Base-by-base conservation (phyloP, 176 grass and related monocot species). In the Dactylis glomerata region DNA sequence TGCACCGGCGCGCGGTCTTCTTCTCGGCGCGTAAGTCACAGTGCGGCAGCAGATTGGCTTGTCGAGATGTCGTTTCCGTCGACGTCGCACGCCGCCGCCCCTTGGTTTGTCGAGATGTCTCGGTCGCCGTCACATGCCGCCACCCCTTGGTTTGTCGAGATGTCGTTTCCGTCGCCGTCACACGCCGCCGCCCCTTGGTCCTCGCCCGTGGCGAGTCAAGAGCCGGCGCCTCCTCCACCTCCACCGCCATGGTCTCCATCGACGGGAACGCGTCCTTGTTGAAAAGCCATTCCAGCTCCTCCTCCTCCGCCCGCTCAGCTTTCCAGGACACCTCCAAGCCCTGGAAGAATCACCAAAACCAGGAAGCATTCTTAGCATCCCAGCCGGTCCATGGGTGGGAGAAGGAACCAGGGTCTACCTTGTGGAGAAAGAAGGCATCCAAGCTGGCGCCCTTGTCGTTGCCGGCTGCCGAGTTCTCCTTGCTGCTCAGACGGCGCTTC, bases 201-300 rank as follows among this genome's bases (percentile, higher is more conserved):
- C 88, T 75, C 5, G 88, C 88, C 32, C 40, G 65, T 33, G 37
- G 57, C 22, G 20, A 24, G 34, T 5, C 67, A 32, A 36, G 13
- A 28, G 46, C 36, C 20, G 15, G 31, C 16, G 13, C 30, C 56
- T 27, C 9, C 13, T 75, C 52, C 17, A 38, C 80, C 80, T 22
- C 79, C 42, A 27, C 34, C 69, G 47, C 47, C 47, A 50, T 88
- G 23, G 86, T 80, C 33, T 90, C 92, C 30, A 90, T 76, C 44
- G 80, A 74, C 69, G 89, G 94, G 68, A 97, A 97, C 6, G 85
- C 89, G 76, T 90, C 94, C 77, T 75, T 94, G 56, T 97, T 94
- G 15, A 83, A 86, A 15, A 97, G 81, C 92, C 92, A 94, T 83
- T 97, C 94, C 47, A 97, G 64, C 65, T 91, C 91, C 40, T 92